Percentiles rank a stretch among this genome's conserved stretches.
Conservation (phyloP, 1,284 basidiomycete genomes). For the Thelephora terrestris region DNA sequence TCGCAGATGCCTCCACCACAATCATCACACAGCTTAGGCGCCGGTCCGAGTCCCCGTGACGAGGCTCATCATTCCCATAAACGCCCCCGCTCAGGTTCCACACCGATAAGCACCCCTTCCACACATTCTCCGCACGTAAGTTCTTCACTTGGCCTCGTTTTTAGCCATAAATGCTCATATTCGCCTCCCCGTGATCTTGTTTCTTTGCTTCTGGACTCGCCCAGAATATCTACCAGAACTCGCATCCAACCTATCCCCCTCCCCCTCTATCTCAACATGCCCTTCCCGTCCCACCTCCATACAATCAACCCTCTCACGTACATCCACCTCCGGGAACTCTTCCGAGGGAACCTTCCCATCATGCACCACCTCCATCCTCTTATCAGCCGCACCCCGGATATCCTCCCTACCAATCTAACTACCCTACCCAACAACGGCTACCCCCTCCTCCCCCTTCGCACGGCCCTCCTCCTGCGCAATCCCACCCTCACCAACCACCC, state of each 20-base stretch:
- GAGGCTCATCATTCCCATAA: conserved; percentile 17
- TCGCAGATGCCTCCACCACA: conserved; percentile 1
- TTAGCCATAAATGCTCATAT: neutral
- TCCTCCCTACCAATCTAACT: neutral
- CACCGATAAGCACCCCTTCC: conserved; percentile 22
- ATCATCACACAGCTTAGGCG: neutral
- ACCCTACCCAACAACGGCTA: neutral
- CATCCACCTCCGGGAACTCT: neutral
- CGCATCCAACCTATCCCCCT: neutral
- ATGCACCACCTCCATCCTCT: neutral
- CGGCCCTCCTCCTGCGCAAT: conserved; percentile 5
- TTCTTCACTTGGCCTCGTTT: neutral
- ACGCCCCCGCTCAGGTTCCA: conserved; percentile 22
- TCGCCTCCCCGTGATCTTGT: neutral
- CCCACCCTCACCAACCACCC: conserved; percentile 7
- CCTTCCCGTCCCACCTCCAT: neutral
- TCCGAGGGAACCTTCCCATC: no score
- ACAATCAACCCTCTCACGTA: neutral
- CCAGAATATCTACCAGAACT: neutral
- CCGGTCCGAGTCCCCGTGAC: conserved; percentile 3
- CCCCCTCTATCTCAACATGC: neutral
- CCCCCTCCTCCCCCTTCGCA: conserved; percentile 1
- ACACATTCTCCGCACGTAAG: conserved; percentile 29
- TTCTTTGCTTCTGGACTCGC: neutral
- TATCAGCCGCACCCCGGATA: neutral